Base-by-base conservation (phyloP, 225 moss, liverwort and hornwort genomes). In the Pleurozium schreberi region DNA sequence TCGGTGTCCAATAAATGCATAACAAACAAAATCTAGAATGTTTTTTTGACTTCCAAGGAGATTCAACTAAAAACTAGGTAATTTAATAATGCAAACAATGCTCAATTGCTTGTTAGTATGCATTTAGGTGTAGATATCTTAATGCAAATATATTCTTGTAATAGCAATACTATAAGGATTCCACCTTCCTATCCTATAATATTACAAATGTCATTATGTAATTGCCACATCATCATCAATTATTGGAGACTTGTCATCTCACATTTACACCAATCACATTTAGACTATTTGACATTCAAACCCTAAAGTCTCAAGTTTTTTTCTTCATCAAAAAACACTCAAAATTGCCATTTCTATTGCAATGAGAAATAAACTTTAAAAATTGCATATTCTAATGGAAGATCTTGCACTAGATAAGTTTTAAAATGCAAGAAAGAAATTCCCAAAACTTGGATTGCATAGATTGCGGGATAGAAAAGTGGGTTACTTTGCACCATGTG, bases 11-110 rank as follows among this genome's bases (percentile, higher is more conserved):
- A 36, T 5, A 53, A 76, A 77, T 53, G 14, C 2, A 14, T 2
- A 0, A 15, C 1, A 9, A 14, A 53, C 0, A 30, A 0, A 22
- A 21, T 36, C 2, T 15, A 53, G 0, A 53, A 9, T 36, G 2
- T 9, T 20, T 76, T 36, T 53, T 76, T 53, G 2, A 36, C 22
- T 53, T 36, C 5, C 3, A 23, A 4, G 0, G 25, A 25, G 77
- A 53, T 55, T 16, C 15, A 77, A 52, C 0, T 0, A 9, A 19
- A 74, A 6, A 53, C 36, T 9, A 6, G 15, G 0, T 34, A 8
- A 9, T 20, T 36, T 52, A 9, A 23, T 53, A 9, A 36, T 77
- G 6, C 2, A 5, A 53, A 10, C 2, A 50, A 13, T 75, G 8
- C 0, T 50, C 20, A 50, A 50, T 34, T 50, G 8, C 0, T 75